These are phyloP conservation scores for Lavandula angustifolia DNA, from an alignment of 257 asterid genomes.

Conservation along the genomic window DNA sequence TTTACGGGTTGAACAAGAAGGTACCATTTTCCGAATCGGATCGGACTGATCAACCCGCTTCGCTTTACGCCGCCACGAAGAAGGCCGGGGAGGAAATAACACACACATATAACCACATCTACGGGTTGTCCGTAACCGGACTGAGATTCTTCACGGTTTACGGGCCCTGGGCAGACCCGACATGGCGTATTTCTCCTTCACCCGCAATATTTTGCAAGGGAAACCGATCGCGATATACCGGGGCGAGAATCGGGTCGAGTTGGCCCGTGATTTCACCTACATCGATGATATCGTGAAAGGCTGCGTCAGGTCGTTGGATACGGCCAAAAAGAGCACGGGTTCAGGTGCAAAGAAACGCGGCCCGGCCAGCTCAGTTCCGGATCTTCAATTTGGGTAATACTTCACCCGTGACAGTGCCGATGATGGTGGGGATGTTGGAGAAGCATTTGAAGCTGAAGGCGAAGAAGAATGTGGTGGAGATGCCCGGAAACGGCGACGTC, in stretches of 20 bases:
- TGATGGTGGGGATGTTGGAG: constrained; percentile 76
- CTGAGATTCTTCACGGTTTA: constrained; percentile 76
- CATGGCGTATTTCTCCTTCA: constrained; percentile 81
- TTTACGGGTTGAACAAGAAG: constrained; percentile 67
- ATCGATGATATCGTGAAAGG: constrained; percentile 83
- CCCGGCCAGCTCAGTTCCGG: constrained; percentile 74
- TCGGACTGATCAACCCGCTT: constrained; percentile 77
- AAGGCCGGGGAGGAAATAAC: constrained; percentile 49
- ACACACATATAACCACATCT: constrained; percentile 67
- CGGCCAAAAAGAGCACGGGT: constrained; percentile 77
- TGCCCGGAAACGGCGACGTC: constrained; percentile 95
- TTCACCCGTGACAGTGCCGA: constrained; percentile 74
- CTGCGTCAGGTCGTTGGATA: constrained; percentile 65
- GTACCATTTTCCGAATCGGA: constrained; percentile 76
- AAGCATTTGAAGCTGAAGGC: constrained; percentile 70
- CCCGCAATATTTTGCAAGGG: constrained; percentile 57
- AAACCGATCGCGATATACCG: constrained; percentile 67
- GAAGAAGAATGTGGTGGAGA: constrained; percentile 54
- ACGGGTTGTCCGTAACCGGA: constrained; percentile 79
- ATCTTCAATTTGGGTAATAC: constrained; percentile 78
- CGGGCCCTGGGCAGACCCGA: constrained; percentile 89
- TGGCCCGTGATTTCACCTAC: constrained; percentile 82
- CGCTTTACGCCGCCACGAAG: constrained; percentile 54
- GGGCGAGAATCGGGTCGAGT: constrained; percentile 66
- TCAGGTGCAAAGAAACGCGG: constrained; percentile 77